phyloP scores from a whole-genome alignment of 176 grass and related monocot genomes.

The Zoysia japonica region DNA sequence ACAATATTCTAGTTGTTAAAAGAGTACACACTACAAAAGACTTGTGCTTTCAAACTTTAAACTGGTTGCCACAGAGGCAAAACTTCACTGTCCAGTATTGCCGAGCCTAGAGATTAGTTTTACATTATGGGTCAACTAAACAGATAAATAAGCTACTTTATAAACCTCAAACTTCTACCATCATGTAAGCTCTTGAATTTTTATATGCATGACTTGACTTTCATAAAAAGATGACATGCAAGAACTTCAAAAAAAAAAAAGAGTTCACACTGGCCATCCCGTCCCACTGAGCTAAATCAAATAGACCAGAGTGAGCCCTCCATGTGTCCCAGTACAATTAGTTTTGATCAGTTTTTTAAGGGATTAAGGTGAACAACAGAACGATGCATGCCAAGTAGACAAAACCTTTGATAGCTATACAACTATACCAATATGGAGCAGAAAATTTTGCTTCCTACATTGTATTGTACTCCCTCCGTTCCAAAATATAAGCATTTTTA shows the following conservation, averaged over 20 bases:
- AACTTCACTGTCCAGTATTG: neutral
- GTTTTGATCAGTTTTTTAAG: neutral
- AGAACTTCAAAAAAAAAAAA: neutral
- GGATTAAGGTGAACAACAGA: neutral
- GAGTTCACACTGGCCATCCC: neutral
- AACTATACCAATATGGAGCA: neutral
- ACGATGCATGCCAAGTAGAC: neutral
- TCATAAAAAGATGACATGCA: neutral
- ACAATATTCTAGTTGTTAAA: neutral
- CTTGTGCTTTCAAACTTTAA: neutral
- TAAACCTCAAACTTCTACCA: constrained; percentile 14
- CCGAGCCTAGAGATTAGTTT: neutral
- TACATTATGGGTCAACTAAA: neutral
- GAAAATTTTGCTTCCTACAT: neutral
- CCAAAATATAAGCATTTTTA: too few relatives aligned
- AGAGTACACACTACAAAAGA: neutral
- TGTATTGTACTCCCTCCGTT: too few relatives aligned
- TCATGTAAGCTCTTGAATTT: neutral
- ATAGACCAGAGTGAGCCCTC: neutral
- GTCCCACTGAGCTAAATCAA: neutral
- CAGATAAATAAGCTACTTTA: neutral
- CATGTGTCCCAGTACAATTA: neutral
- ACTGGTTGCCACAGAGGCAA: neutral
- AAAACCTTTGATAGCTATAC: neutral
- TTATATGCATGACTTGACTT: neutral